Evolutionary conservation across 75 land plant species (phyloP).

Genomic region (Picea glauca): DNA sequence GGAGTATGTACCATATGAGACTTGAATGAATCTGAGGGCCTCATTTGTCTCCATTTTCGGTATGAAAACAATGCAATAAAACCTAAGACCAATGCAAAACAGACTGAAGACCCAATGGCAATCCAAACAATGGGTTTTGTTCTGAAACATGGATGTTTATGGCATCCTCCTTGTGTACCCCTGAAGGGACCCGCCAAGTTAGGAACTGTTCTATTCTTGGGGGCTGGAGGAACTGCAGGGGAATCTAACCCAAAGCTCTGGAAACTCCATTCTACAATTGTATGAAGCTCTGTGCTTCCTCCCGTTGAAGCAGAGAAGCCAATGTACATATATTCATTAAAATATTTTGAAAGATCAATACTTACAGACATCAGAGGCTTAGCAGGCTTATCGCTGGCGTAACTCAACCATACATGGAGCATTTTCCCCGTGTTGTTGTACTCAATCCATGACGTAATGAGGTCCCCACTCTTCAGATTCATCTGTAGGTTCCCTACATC

Average conservation of each 20-base stretch:
- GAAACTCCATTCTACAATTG: slow-evolving; percentile 66
- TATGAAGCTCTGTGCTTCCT: slow-evolving; percentile 67
- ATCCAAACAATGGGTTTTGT: slow-evolving; percentile 33
- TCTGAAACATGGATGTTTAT: slow-evolving; percentile 5
- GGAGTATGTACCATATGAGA: slow-evolving; percentile 54
- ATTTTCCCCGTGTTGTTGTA: slow-evolving; percentile 28
- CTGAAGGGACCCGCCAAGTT: not conserved
- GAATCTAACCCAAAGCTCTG: slow-evolving; percentile 20
- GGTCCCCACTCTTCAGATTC: slow-evolving; percentile 58
- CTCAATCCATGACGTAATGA: slow-evolving; percentile 75
- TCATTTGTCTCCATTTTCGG: slow-evolving; percentile 20
- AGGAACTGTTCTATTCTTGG: slow-evolving; percentile 3
- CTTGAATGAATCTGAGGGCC: slow-evolving; percentile 12
- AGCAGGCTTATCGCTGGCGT: slow-evolving; percentile 46
- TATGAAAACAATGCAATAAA: slow-evolving; percentile 20
- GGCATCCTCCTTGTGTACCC: slow-evolving; percentile 5
- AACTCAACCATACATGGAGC: slow-evolving; percentile 45
- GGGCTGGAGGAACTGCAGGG: not conserved
- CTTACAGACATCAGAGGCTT: slow-evolving; percentile 39
- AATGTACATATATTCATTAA: slow-evolving; percentile 59
- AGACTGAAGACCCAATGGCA: slow-evolving; percentile 29
- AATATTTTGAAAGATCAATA: slow-evolving; percentile 34
- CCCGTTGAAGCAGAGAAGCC: slow-evolving; percentile 83
- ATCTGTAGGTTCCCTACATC: slow-evolving; percentile 35
- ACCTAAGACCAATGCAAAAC: slow-evolving; percentile 10